Evolutionary conservation across 2,329 filamentous ascomycete genomes (phyloP), one percentile per base, ranked within the genome.

Genomic region (Harringtonia lauricola): DNA sequence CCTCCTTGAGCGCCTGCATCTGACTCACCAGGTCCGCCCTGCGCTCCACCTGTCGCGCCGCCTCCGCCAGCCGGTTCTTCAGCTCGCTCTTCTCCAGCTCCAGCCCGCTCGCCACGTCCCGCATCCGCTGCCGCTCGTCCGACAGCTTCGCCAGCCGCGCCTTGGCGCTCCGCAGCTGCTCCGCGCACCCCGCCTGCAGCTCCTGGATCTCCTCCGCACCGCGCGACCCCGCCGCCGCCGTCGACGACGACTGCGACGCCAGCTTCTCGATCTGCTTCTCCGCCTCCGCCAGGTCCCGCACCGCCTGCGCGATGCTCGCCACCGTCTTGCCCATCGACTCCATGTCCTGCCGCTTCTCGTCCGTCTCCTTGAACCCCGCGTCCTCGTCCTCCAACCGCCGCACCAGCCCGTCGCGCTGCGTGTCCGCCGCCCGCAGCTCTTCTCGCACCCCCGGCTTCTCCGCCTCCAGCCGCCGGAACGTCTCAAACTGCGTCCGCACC

Each of bases 131-230:
- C 51, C 76, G 80, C 29, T 92, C 86, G 13, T 64, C 66, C 1
- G 72, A 76, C 28, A 94, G 63, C 53, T 83, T 84, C 8, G 72
- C 63, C 13, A 90, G 70, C 36, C 69, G 73, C 35, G 68, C 68
- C 56, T 85, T 87, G 24, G 79, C 64, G 19, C 65, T 64, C 43
- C 81, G 76, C 51, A 79, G 72, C 56, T 85, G 78, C 47, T 88
- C 85, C 18, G 74, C 74, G 44, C 81, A 71, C 17, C 67, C 64
- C 39, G 78, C 77, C 48, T 88, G 76, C 39, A 88, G 76, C 42
- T 85, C 80, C 53, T 92, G 84, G 42, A 94, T 88, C 51, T 92
- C 85, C 43, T 94, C 85, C 8, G 87, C 73, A 26, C 84, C 85
- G 49, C 86, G 78, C 14, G 76, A 74, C 10, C 71, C 61, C 8